A percentile compares a stretch with the other conserved stretches of the same genome.
Evolutionary conservation across 164 flowering plant genomes (phyloP).

Genomic region (Hamamelis virginiana): DNA sequence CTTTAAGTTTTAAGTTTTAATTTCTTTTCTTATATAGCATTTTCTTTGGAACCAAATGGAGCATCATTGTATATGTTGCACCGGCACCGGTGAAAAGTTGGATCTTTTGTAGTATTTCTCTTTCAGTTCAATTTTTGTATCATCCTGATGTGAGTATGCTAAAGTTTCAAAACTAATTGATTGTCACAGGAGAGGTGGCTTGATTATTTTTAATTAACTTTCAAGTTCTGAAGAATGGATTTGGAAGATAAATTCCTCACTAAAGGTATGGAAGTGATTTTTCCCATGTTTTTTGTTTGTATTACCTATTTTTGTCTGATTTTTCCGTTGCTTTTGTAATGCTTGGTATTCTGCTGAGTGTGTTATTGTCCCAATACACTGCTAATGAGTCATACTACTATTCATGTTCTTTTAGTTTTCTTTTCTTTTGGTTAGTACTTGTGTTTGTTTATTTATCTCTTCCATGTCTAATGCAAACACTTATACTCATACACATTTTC

Average conservation of each 20-base stretch:
- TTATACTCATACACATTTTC: neutral
- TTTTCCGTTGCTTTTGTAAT: neutral
- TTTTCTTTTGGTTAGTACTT: neutral
- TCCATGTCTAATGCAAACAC: neutral
- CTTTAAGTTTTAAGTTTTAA: neutral
- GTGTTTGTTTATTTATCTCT: neutral
- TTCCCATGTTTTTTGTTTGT: neutral
- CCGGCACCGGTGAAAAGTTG: neutral
- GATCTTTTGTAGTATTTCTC: neutral
- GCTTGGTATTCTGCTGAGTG: neutral
- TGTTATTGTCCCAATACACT: neutral
- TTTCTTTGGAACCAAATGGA: neutral
- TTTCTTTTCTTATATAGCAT: neutral
- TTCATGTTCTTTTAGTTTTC: neutral
- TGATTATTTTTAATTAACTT: neutral
- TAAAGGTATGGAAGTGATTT: conserved; percentile 33
- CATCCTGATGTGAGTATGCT: neutral
- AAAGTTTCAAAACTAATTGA: neutral
- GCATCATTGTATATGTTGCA: neutral
- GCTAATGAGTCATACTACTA: no score
- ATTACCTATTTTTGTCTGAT: neutral
- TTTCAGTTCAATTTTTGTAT: neutral
- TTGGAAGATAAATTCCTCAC: conserved; percentile 43
- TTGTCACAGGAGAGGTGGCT: conserved; percentile 23
- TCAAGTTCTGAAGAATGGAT: conserved; percentile 29